Conservation (phyloP, 805 yeast species). For the Zygosaccharomyces lentus region DNA sequence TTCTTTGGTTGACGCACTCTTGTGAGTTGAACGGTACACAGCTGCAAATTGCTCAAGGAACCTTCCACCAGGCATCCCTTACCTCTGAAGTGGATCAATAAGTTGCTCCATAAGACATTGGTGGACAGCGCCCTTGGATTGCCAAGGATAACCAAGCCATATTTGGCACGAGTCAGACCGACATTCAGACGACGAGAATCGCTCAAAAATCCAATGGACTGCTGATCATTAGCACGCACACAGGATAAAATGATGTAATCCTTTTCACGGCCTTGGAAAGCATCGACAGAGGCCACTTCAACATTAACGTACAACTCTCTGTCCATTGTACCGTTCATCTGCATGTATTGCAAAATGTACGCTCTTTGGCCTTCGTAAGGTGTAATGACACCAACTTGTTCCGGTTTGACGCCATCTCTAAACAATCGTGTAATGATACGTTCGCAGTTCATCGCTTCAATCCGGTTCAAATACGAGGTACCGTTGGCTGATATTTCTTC, state of each 20-base stretch:
- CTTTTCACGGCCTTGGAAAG: conserved; percentile 97
- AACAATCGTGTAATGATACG: conserved; percentile 68
- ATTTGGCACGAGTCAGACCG: conserved; percentile 83
- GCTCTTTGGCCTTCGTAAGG: conserved; percentile 95
- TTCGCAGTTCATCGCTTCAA: conserved; percentile 87
- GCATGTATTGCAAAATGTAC: conserved; percentile 73
- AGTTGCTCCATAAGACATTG: conserved; percentile 72
- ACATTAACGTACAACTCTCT: conserved; percentile 62
- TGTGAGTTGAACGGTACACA: conserved; percentile 56
- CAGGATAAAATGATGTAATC: conserved; percentile 91
- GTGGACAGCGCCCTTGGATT: conserved; percentile 73
- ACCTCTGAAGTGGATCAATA: conserved; percentile 74
- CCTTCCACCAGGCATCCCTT: conserved; percentile 90
- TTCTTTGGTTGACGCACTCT: conserved; percentile 27
- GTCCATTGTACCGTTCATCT: conserved; percentile 62
- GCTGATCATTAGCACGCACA: conserved; percentile 79
- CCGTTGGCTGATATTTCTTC: conserved; percentile 86
- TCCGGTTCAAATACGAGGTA: conserved; percentile 74
- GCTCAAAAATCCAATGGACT: conserved; percentile 74
- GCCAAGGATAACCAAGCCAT: conserved; percentile 76
- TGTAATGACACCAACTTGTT: conserved; percentile 86
- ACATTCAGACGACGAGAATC: conserved; percentile 87
- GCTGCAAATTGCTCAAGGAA: conserved; percentile 69
- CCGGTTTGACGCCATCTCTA: conserved; percentile 70
- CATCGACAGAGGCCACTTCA: conserved; percentile 95